Percentiles rank a stretch among this genome's conserved stretches.
Evolutionary conservation across 2,329 filamentous ascomycete genomes (phyloP).

Genomic region (Tothia fuscella): DNA sequence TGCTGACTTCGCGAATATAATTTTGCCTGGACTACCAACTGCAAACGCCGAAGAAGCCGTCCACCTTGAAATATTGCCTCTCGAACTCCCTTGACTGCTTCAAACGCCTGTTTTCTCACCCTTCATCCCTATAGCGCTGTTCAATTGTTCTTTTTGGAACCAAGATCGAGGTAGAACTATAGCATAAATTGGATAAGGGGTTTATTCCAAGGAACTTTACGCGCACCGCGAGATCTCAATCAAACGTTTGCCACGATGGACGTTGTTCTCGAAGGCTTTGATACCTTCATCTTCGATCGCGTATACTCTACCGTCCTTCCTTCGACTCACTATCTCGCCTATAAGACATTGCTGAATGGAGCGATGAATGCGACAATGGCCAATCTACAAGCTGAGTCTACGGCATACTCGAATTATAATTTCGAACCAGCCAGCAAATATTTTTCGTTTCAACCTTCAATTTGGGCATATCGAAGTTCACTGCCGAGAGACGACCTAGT

Average conservation of each 20-base stretch:
- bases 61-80: too few relatives aligned
- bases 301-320: constrained; percentile 65
- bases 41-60: too few relatives aligned
- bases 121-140: too few relatives aligned
- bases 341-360: constrained; percentile 2
- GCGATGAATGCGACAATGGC: constrained; percentile 49
- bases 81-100: too few relatives aligned
- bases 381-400: constrained; percentile 30
- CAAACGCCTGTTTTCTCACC: too few relatives aligned
- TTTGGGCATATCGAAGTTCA: constrained; percentile 67
- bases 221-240: too few relatives aligned
- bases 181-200: too few relatives aligned
- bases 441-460: constrained; percentile 55
- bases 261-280: constrained; percentile 74
- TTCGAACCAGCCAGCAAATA: constrained; percentile 64
- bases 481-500: constrained; percentile 66
- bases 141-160: too few relatives aligned
- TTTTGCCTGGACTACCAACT: too few relatives aligned
- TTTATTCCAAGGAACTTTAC: too few relatives aligned
- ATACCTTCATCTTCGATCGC: constrained; percentile 71
- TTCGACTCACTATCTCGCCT: constrained; percentile 27
- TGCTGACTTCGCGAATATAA: too few relatives aligned
- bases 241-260: constrained; percentile 57
- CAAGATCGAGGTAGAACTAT: too few relatives aligned
- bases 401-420: constrained; percentile 36